phyloP scores from a whole-genome alignment of 805 yeast species.

The Candida pini region DNA sequence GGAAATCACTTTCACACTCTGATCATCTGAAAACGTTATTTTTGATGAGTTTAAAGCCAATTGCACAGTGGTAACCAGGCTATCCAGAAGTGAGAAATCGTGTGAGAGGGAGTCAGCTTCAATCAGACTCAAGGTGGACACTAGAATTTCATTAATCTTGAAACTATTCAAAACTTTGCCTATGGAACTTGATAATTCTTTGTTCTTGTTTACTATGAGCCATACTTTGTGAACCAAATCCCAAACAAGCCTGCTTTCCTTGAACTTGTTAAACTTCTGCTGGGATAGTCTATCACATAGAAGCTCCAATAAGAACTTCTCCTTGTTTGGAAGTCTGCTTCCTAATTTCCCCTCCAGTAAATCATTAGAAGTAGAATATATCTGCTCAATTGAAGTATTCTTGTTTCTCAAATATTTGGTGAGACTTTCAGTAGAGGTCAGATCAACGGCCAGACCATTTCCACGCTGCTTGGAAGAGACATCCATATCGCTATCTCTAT shows the following conservation, averaged over 20 bases:
- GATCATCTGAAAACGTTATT: conserved; percentile 21
- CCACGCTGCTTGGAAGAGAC: too few relatives aligned
- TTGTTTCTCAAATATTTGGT: conserved; percentile 57
- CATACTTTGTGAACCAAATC: conserved; percentile 34
- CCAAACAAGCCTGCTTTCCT: conserved; percentile 44
- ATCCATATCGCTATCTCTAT: too few relatives aligned
- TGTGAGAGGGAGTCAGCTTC: conserved; percentile 14
- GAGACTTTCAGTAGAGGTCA: conserved; percentile 39
- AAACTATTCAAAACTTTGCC: conserved; percentile 36
- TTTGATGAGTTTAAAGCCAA: conserved; percentile 11
- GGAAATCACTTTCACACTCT: conserved; percentile 18
- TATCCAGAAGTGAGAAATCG: conserved; percentile 18
- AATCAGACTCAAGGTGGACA: conserved; percentile 19
- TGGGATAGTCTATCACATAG: conserved; percentile 58
- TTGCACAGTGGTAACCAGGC: conserved; percentile 11
- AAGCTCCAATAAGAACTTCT: conserved; percentile 51
- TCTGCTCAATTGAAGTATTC: conserved; percentile 35
- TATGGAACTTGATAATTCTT: conserved; percentile 28
- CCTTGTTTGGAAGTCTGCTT: conserved; percentile 50
- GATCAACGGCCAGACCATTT: background rate
- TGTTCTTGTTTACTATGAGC: conserved; percentile 13
- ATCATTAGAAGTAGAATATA: conserved; percentile 30
- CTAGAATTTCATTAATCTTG: conserved; percentile 34
- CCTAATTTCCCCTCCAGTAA: conserved; percentile 28
- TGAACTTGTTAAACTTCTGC: conserved; percentile 36